Evolutionary conservation across 2,329 filamentous ascomycete species (phyloP).

Genomic region (Beauveria brongniartii): DNA sequence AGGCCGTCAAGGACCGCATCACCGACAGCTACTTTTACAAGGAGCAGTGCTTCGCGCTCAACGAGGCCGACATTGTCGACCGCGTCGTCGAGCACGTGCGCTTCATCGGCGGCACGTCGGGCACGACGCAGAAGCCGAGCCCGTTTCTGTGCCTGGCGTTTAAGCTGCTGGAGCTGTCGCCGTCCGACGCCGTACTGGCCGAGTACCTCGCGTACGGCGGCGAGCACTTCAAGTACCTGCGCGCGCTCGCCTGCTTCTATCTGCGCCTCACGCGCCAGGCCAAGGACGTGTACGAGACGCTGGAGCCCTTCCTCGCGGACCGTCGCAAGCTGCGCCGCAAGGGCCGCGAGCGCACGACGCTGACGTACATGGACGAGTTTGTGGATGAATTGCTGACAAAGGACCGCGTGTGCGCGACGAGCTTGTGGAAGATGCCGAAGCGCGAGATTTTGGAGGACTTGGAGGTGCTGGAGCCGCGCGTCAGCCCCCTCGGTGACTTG

Average conservation of each 20-base stretch:
- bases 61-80: slow-evolving; percentile 75
- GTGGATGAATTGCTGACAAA: slow-evolving; percentile 86
- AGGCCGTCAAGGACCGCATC: slow-evolving; percentile 90
- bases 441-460: slow-evolving; percentile 79
- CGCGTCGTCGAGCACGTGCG: slow-evolving; percentile 75
- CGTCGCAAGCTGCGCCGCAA: slow-evolving; percentile 73
- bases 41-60: slow-evolving; percentile 95
- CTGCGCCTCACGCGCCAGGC: slow-evolving; percentile 79
- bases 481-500: slow-evolving; percentile 74
- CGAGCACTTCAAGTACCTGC: slow-evolving; percentile 75
- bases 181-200: slow-evolving; percentile 66
- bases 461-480: slow-evolving; percentile 75
- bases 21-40: slow-evolving; percentile 97
- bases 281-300: slow-evolving; percentile 66
- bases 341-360: slow-evolving; percentile 61
- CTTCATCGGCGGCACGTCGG: slow-evolving; percentile 84
- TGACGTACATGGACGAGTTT: slow-evolving; percentile 87
- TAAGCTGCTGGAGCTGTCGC: slow-evolving; percentile 84
- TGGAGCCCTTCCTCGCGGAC: slow-evolving; percentile 81
- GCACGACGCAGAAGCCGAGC: slow-evolving; percentile 74
- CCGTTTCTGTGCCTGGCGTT: slow-evolving; percentile 92
- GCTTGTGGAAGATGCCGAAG: slow-evolving; percentile 82
- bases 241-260: slow-evolving; percentile 86
- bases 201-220: slow-evolving; percentile 75
- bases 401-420: slow-evolving; percentile 84